Evolutionary conservation across 768 basidiomycete species (phyloP), one percentile per base, ranked within the genome.

Genomic region (Calocybe gangraenosa): DNA sequence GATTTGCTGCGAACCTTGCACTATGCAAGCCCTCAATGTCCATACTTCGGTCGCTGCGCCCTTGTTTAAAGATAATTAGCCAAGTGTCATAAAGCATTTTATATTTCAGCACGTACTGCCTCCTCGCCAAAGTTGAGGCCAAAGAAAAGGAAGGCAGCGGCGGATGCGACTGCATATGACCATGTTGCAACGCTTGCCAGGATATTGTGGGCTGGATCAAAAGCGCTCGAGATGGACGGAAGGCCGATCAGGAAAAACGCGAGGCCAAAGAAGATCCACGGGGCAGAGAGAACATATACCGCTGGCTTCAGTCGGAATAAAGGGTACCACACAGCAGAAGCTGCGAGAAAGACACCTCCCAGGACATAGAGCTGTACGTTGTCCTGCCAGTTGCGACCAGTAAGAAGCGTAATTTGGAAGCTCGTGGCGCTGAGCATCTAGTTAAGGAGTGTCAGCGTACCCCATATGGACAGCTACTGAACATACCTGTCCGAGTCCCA

Each of bases 71-170:
- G 22, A 51, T 44, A 28, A 11, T 52, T 35, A 47, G 39, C 33
- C 32, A 31, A 49, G 37, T 46, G 32, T 28, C 40, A 17, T 7
- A 51, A 34, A 35, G 9, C 7, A 42, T 33, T 40, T 17, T 21
- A 1, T 44, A 20, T 21, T 37, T 19, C 22, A n/a, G 6, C 32
- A 69, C 74, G 40, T 64, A 87, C 87, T 14, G 92, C 93, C 75
- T 95, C 93, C 70, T 96, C 93, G 63, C 93, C 93, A 62, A 96
- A 96, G 65, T 96, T 96, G 50, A 94, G 75, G 58, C 92, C 93
- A 58, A 96, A 96, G 78, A 92, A 94, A 39, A 82, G 68, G 75
- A 95, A 96, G 9, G 90, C 85, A 22, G 90, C 93, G 10, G 92
- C 85, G n/a, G 93, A 95, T 15, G 87, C 92, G 40, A 91, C 64